Evolutionary conservation across 768 basidiomycete species (phyloP).

Genomic region (Dioszegia aurantiaca): DNA sequence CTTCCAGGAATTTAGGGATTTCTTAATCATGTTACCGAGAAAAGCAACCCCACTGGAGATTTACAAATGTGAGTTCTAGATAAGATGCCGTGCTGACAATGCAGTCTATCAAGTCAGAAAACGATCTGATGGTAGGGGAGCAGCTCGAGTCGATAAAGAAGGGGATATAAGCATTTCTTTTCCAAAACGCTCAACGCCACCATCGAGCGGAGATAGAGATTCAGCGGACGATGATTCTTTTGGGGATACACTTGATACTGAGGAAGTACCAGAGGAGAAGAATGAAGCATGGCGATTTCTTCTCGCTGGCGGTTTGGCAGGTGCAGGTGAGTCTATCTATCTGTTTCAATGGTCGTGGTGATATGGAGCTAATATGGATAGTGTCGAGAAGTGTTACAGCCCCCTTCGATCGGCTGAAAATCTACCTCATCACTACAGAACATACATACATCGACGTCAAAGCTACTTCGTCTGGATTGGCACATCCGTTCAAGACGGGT

Average conservation of each 20-base stretch:
- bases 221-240: slow-evolving; percentile 23
- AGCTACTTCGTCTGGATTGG: slow-evolving; percentile 55
- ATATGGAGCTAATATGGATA: slow-evolving; percentile 47
- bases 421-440: slow-evolving; percentile 79
- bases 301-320: slow-evolving; percentile 88
- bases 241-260: slow-evolving; percentile 35
- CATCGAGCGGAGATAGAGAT: slow-evolving; percentile 5
- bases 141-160: slow-evolving; percentile 83
- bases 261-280: slow-evolving; percentile 54
- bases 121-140: slow-evolving; percentile 65
- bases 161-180: slow-evolving; percentile 58
- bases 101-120: slow-evolving; percentile 53
- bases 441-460: slow-evolving; percentile 53
- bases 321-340: slow-evolving; percentile 65
- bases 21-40: slow-evolving; percentile 79
- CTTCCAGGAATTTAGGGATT: slow-evolving; percentile 85
- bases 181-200: slow-evolving; percentile 33
- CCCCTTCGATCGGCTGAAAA: slow-evolving; percentile 92
- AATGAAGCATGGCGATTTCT: slow-evolving; percentile 75
- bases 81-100: not conserved
- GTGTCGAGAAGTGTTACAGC: slow-evolving; percentile 96
- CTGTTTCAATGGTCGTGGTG: not conserved
- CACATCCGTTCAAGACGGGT: slow-evolving; percentile 28
- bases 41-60: slow-evolving; percentile 79
- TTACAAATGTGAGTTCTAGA: slow-evolving; percentile 58